Evolutionary conservation across 1,284 basidiomycete species (phyloP), one percentile per base, ranked within the genome.

Genomic region (Uromyces viciae-fabae): DNA sequence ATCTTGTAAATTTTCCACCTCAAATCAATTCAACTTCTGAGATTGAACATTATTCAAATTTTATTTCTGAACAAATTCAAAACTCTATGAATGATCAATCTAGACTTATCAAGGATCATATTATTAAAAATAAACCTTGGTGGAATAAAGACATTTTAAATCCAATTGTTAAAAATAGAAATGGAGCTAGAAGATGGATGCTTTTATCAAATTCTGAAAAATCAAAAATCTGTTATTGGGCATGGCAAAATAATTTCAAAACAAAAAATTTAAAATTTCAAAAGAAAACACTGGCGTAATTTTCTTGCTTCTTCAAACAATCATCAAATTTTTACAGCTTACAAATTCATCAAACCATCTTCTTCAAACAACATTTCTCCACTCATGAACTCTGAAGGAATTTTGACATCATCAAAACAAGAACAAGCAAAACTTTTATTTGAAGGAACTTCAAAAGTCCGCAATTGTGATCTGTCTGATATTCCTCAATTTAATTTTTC

Each of bases 261-360:
- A 5, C 28, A 75, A 7, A 75, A 40, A 60, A 33, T 75, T 9
- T 31, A 36, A 19, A 52, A 75, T 14, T n/a, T 75, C 8, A 75
- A 75, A 60, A 5, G 72, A 7, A 58, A 56, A 36, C 72, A 75
- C 33, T 75, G 72, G 72, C 25, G 52, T 31, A 58, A 36, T 7
- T 75, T 75, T 38, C 25, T 75, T 15, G 72, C 72, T 75, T 19
- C 56, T 22, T 33, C 3, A 19, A 36, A 58, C 31, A n/a, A 38
- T 38, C 31, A 58, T 33, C 72, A 54, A 17, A 58, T 38, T 7
- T 58, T 56, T 25, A 54, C 17, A 75, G 72, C 72, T 8, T 75
- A 40, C 38, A 36, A 36, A 25, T 75, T 54, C 33, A 60, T n/a
- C 11, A 49, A 58, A 52, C 3, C 25, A 7, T 7, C 8, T n/a